Conservation (phyloP, 129 eudicot genomes). For the Saussurea involucrata region DNA sequence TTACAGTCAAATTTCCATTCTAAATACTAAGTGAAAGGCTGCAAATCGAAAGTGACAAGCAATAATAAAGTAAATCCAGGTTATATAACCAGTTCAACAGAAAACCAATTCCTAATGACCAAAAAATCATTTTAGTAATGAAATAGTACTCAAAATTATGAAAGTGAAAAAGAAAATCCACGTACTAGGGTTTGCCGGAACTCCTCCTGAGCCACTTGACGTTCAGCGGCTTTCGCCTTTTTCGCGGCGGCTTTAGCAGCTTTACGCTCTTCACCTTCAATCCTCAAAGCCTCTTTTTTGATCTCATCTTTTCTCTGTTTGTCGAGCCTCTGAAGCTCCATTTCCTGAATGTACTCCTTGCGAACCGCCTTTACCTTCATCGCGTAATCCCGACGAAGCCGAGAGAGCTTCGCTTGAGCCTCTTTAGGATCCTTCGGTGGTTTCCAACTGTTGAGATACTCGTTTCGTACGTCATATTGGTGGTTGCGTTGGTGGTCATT, state of each 20-base stretch:
- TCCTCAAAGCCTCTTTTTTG: slow-evolving; percentile 51
- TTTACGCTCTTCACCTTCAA: slow-evolving; percentile 57
- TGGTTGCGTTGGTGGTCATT: slow-evolving; percentile 44
- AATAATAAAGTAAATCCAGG: neutral
- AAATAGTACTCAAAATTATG: neutral
- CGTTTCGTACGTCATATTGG: slow-evolving; percentile 40
- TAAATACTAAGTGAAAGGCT: neutral
- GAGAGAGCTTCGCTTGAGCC: slow-evolving; percentile 43
- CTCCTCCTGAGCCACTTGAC: slow-evolving; percentile 50
- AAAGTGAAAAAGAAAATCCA: neutral
- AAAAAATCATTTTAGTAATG: neutral
- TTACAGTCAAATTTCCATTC: neutral
- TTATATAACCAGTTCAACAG: neutral
- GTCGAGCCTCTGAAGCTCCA: slow-evolving; percentile 66
- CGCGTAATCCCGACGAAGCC: slow-evolving; percentile 59
- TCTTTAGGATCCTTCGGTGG: slow-evolving; percentile 55
- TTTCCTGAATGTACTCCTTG: slow-evolving; percentile 54
- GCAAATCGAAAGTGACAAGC: neutral
- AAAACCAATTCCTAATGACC: neutral
- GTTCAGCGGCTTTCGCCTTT: slow-evolving; percentile 51
- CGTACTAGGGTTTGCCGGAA: slow-evolving; percentile 58
- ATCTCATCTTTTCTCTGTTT: slow-evolving; percentile 51
- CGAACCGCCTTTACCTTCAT: slow-evolving; percentile 53
- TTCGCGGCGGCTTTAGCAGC: slow-evolving; percentile 56
- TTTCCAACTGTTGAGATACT: slow-evolving; percentile 56